Evolutionary conservation across 2,329 filamentous ascomycete genomes (phyloP).

Genomic region (Fusarium paranaense): DNA sequence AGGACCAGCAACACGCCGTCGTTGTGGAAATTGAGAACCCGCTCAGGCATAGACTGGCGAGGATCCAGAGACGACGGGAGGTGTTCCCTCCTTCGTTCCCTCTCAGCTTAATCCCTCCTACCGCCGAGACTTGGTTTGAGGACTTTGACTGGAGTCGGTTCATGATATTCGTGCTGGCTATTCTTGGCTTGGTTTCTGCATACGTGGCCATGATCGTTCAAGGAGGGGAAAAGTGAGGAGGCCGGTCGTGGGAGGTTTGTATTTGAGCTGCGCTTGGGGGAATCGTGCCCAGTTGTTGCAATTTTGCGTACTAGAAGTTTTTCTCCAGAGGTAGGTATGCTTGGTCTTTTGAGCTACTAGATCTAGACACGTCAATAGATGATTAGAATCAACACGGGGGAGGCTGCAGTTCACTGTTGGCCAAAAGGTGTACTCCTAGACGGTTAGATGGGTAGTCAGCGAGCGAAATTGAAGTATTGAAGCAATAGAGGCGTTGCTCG

Average conservation of each 20-base stretch:
- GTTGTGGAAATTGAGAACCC: conserved; percentile 42
- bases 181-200: conserved; percentile 7
- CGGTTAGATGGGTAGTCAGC: background rate
- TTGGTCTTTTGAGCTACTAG: background rate
- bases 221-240: background rate
- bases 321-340: background rate
- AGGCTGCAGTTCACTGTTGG: background rate
- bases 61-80: conserved; percentile 18
- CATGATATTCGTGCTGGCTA: conserved; percentile 12
- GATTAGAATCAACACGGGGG: background rate
- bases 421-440: background rate
- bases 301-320: background rate
- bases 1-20: conserved; percentile 30
- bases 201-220: background rate
- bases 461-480: background rate
- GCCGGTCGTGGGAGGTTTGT: background rate
- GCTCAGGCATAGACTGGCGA: conserved; percentile 35
- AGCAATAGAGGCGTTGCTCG: background rate
- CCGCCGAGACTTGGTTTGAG: conserved; percentile 35
- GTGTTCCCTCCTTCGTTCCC: conserved; percentile 26
- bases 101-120: conserved; percentile 22
- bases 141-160: conserved; percentile 26
- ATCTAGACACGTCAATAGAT: background rate
- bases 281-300: background rate
- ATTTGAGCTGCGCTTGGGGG: background rate